These are phyloP conservation scores for Dendrothele bispora DNA, from an alignment of 768 basidiomycete genomes.

Conservation along the genomic window DNA sequence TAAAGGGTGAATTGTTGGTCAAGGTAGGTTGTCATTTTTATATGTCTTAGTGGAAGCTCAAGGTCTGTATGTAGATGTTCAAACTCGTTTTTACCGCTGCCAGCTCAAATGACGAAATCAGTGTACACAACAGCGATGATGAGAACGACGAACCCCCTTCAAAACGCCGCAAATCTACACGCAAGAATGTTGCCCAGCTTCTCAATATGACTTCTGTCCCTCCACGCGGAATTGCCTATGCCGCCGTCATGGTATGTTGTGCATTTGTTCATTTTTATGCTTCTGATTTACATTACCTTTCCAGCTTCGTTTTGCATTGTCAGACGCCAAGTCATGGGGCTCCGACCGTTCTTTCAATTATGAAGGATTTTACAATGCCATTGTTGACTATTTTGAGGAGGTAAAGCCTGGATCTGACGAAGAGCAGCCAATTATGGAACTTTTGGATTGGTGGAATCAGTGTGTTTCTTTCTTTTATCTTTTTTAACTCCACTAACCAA, in stretches of 20 bases:
- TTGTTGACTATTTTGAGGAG: conserved; percentile 16
- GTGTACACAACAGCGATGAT: background rate
- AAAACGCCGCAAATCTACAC: background rate
- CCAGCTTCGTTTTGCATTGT: conserved; percentile 17
- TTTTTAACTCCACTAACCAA: too few species aligned
- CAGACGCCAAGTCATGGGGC: conserved; percentile 8
- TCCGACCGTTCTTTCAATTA: conserved; percentile 13
- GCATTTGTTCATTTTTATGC: too few species aligned
- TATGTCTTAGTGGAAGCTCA: background rate
- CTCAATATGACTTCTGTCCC: conserved; percentile 13
- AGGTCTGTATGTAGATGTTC: conserved; percentile 14
- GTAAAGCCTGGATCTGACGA: background rate
- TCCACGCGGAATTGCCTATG: conserved; percentile 22
- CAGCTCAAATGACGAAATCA: background rate
- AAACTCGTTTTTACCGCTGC: conserved; percentile 21
- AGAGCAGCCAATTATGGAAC: background rate
- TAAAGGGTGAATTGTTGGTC: conserved; percentile 15
- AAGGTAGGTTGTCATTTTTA: conserved; percentile 12
- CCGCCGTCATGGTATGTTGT: conserved; percentile 21
- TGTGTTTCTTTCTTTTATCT: too few species aligned
- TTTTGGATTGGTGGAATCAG: conserved; percentile 7
- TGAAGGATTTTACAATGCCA: conserved; percentile 11
- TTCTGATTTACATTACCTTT: too few species aligned
- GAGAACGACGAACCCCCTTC: background rate
- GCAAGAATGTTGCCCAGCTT: conserved; percentile 6